Base-by-base conservation (phyloP, 805 yeast species). In the Candida takata region DNA sequence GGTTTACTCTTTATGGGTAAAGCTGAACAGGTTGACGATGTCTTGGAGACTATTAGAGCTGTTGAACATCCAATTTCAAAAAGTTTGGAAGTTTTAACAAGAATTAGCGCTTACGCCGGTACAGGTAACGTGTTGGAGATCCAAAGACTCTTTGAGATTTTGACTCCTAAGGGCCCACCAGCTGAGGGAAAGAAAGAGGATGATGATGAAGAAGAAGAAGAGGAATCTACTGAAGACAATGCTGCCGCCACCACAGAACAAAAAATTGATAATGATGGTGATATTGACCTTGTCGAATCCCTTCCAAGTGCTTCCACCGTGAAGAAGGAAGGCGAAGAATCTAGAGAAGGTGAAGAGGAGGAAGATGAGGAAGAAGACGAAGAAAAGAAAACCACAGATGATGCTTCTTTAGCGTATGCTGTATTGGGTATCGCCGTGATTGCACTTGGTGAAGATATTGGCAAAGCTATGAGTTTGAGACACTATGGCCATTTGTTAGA, bases 401-500 rank as follows among this genome's bases (percentile, higher is more conserved):
- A 53, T 27, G 67, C 60, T 28, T 67, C 64, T 34, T 48, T 58
- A 52, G 95, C 94, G 2, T 85, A 84, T 54, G 92, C 97, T 8
- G 97, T 92, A 14, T 70, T 92, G 35, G 98, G 98, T 41, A 74
- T 92, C 47, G 98, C 97, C 0, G 72, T 84, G 45, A 84, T 94
- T 51, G 92, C 96, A 11, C 80, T 92, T 83, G 99, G 99, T 44
- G 99, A 92, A 62, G 95, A 85, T 46, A 84, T 92, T 57, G 98
- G 99, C 24, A 94, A 84, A 61, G 96, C 90, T 49, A 92, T 92
- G 98, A 81, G 90, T 8, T 65, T 90, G 55, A 88, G 98, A 58
- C 98, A 92, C 61, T 90, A 90, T 59, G 88, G 95, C 31, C 98
- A 92, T 61, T 70, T 92, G 60, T 86, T 92, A 95, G 98, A 92